Base-by-base conservation (phyloP, 75 land plant species). In the Selaginella tamariscina region DNA sequence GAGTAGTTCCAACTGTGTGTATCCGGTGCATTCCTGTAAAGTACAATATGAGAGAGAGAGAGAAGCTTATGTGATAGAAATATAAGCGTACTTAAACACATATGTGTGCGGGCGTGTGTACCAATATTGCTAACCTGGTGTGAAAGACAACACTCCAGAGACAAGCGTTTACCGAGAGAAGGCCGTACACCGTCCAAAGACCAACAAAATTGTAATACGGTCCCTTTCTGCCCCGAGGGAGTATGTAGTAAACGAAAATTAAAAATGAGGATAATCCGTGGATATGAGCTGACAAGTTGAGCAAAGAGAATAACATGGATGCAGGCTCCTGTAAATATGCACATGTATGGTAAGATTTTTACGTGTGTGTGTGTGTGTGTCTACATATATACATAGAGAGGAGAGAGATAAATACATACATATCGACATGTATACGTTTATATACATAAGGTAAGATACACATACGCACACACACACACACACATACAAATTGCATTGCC, bases 81-180 rank as follows among this genome's bases (percentile, higher is more conserved):
- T n/a, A n/a, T n/a, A n/a, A n/a, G n/a, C n/a, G n/a, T n/a, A n/a
- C n/a, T n/a, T n/a, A n/a, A n/a, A n/a, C n/a, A n/a, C n/a, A n/a
- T n/a, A n/a, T n/a, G n/a, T n/a, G n/a, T n/a, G n/a, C n/a, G n/a
- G n/a, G n/a, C n/a, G n/a, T n/a, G n/a, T n/a, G n/a, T n/a, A n/a
- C n/a, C n/a, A n/a, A n/a, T n/a, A n/a, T n/a, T 49, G 11, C 54
- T 49, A 68, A 90, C 98, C 91, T 73, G 66, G 82, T 74, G 68
- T 94, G 98, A 56, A 86, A 90, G 26, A 85, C 81, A 32, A 88
- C 73, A 77, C 86, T 90, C 98, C 98, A 94, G 49, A 94, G 77
- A 91, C 96, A 90, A 44, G 86, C 70, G 65, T 90, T 90, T 83
- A 94, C 82, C 24, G 96, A 71, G 21, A 88, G 71, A 2, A 94